Conservation (phyloP, 352 stramenopile genomes). For the Globisporangium acanthophoron region DNA sequence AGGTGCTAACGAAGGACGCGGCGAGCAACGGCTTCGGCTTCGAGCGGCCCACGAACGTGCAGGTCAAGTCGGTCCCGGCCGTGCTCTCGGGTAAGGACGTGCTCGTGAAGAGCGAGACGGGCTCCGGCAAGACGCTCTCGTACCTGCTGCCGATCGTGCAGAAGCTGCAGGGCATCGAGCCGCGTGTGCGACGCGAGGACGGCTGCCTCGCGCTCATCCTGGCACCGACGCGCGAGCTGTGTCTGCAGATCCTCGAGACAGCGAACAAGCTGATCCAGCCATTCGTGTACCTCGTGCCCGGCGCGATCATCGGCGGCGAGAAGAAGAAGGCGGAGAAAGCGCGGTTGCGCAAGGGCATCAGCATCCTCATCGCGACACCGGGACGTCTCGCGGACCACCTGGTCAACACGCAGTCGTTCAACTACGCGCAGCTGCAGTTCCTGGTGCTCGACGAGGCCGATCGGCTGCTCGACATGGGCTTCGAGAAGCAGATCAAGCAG, state of each 20-base stretch:
- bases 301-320: slow-evolving; percentile 93
- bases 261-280: slow-evolving; percentile 91
- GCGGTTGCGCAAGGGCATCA: slow-evolving; percentile 87
- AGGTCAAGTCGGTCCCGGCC: slow-evolving; percentile 75
- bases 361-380: slow-evolving; percentile 97
- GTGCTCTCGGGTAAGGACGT: slow-evolving; percentile 80
- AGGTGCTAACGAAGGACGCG: slow-evolving; percentile 55
- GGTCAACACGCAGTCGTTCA: slow-evolving; percentile 93
- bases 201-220: slow-evolving; percentile 91
- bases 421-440: slow-evolving; percentile 88
- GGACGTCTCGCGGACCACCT: slow-evolving; percentile 95
- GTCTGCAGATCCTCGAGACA: slow-evolving; percentile 95
- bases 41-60: slow-evolving; percentile 65
- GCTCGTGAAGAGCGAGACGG: slow-evolving; percentile 95
- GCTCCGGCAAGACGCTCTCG: slow-evolving; percentile 95
- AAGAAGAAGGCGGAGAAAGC: slow-evolving; percentile 89
- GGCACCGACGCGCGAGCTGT: slow-evolving; percentile 94
- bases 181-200: slow-evolving; percentile 71
- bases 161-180: slow-evolving; percentile 64
- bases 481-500: slow-evolving; percentile 98
- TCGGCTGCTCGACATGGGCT: slow-evolving; percentile 99
- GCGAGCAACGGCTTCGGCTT: slow-evolving; percentile 70
- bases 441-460: slow-evolving; percentile 99
- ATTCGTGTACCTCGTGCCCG: slow-evolving; percentile 86
- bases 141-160: slow-evolving; percentile 96